These are phyloP conservation scores for Jaltomata sinuosa DNA, from an alignment of 257 asterid genomes.

Conservation along the genomic window DNA sequence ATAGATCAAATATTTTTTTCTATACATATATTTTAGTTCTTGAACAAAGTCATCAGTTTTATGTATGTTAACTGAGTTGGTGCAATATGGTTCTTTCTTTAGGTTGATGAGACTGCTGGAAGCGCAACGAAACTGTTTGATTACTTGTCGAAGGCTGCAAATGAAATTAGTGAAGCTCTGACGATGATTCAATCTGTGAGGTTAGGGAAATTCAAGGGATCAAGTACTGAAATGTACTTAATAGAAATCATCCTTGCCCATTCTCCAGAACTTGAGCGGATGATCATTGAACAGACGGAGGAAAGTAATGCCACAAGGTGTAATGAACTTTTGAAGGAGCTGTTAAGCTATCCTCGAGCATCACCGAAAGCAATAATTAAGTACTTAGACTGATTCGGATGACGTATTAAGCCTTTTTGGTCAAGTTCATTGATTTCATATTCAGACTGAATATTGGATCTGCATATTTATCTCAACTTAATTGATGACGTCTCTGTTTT, in stretches of 20 bases:
- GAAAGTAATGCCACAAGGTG: neutral
- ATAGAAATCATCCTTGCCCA: neutral
- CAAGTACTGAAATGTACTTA: neutral
- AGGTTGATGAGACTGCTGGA: neutral
- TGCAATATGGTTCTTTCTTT: neutral
- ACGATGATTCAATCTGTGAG: neutral
- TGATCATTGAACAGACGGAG: neutral
- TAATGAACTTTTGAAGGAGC: neutral
- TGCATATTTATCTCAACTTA: neutral
- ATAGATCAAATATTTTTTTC: neutral
- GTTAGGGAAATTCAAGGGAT: neutral
- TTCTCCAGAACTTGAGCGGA: neutral
- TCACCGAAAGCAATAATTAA: neutral
- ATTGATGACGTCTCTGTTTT: too few relatives aligned
- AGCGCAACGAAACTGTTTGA: neutral
- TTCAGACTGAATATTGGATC: neutral
- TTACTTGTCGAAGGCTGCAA: neutral
- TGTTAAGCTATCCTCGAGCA: neutral
- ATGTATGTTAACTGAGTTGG: neutral
- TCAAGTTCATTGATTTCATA: neutral
- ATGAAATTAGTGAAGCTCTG: neutral
- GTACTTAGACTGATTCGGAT: neutral
- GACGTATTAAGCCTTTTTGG: neutral
- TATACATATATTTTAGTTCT: neutral
- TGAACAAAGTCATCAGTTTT: neutral